Evolutionary conservation across 148 eudicot species (phyloP).

Genomic region (Beta vulgaris): DNA sequence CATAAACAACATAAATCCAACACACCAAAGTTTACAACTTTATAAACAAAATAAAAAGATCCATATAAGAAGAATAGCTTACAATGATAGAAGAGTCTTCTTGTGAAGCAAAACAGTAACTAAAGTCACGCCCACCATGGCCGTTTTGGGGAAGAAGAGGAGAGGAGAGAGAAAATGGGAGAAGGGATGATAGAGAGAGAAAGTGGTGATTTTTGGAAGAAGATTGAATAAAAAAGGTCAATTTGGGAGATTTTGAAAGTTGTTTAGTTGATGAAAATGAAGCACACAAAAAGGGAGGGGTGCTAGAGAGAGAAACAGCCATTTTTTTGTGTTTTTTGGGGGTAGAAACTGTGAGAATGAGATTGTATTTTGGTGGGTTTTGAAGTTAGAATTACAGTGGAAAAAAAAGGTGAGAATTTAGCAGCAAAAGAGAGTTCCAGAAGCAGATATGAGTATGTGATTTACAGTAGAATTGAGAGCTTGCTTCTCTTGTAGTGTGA

Average conservation of each 20-base stretch:
- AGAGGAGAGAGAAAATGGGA: conserved; percentile 2
- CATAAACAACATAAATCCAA: not conserved
- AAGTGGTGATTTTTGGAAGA: conserved; percentile 5
- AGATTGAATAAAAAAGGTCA: conserved; percentile 6
- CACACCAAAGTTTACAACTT: conserved; percentile 3
- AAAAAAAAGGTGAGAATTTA: too few species aligned
- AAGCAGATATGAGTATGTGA: not conserved
- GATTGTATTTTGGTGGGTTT: conserved; percentile 1
- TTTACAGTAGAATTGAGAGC: not conserved
- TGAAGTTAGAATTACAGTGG: too few species aligned
- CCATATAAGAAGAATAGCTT: conserved; percentile 14
- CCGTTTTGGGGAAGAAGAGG: conserved; percentile 2
- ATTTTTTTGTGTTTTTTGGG: not conserved
- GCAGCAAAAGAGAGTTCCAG: not conserved
- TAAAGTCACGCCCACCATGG: conserved; percentile 11
- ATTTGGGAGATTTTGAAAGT: conserved; percentile 13
- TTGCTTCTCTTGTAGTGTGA: too few species aligned
- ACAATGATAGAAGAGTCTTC: conserved; percentile 16
- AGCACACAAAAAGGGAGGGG: conserved; percentile 16
- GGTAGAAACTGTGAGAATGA: not conserved
- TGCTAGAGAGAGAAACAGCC: conserved; percentile 32
- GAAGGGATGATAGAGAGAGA: not conserved
- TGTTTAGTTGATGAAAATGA: conserved; percentile 16
- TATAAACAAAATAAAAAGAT: not conserved
- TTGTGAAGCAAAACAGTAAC: conserved; percentile 17